Base-by-base conservation (phyloP, 2,329 filamentous ascomycete genomes). In the Didymella exigua region DNA sequence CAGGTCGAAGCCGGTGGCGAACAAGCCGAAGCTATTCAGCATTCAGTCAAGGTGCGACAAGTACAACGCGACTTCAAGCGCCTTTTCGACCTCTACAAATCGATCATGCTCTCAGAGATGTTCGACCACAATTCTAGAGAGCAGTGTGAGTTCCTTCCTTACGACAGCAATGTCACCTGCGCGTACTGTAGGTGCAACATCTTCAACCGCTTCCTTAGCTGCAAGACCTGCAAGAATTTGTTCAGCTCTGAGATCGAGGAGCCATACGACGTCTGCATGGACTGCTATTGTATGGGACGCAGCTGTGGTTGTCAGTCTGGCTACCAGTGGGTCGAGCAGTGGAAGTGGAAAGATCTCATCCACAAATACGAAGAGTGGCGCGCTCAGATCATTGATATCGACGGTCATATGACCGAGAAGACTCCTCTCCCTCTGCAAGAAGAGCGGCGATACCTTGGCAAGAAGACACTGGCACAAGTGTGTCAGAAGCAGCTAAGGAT, bases 231-330 rank as follows among this genome's bases (percentile, higher is more conserved):
- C 72, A 84, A 91, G 40, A 82, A 88, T 30, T 79, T 82, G 43
- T 80, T 90, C 18, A 79, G 84, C 10, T 83, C 84, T 55, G 89
- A 86, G 23, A 88, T 91, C 50, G 90, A 88, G 27, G 86, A 98
- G 69, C 90, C 90, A 0, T 99, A 98, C 71, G 95, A 99, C 72
- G 83, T 99, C 19, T 99, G 95, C 70, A 93, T 99, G 90, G 95
- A 99, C 65, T 99, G 95, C 71, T 99, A 96, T 70, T 89, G 87
- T n/a, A 96, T 98, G 89, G 95, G 95, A 19, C 86, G 95, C 46
- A 96, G 93, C 40, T 99, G 95, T 71, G 86, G 85, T 3, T 99
- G 95, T 69, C 84, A 96, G 45, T 96, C 93, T 3, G 87, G 86
- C 10, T 83, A 96, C 10, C 86, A 85, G 57, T 99, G 93, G 93